Evolutionary conservation across 768 basidiomycete genomes (phyloP).

Genomic region (Psilocybe cubensis): DNA sequence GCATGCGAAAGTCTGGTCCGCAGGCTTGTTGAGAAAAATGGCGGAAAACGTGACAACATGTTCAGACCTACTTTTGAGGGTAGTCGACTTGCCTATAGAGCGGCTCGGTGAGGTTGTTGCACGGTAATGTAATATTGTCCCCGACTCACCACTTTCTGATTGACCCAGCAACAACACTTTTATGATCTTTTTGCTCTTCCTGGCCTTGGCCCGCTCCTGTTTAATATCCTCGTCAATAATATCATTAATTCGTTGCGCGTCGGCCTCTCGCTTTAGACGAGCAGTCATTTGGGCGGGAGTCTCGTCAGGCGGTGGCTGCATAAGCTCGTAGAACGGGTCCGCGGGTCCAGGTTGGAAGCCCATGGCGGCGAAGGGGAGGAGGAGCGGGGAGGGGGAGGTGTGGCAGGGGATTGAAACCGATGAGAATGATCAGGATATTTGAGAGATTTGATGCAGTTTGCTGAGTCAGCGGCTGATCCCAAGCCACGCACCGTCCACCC

Average conservation of each 20-base stretch:
- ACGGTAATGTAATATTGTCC: constrained; percentile 3
- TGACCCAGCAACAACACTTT: constrained; percentile 69
- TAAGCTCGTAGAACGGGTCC: constrained; percentile 49
- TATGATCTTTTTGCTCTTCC: constrained; percentile 49
- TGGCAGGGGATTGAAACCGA: constrained; percentile 3
- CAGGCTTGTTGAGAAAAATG: not conserved
- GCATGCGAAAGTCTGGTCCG: constrained; percentile 71
- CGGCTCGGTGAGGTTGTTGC: constrained; percentile 2
- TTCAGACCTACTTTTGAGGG: constrained; percentile 56
- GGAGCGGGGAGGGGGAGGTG: constrained; percentile 4
- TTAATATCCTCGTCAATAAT: constrained; percentile 65
- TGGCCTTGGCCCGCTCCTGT: constrained; percentile 44
- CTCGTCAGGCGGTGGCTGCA: constrained; percentile 55
- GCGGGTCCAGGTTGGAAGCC: constrained; percentile 36
- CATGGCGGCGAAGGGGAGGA: constrained; percentile 29
- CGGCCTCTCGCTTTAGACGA: constrained; percentile 47
- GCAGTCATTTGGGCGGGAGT: constrained; percentile 53
- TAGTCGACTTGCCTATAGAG: constrained; percentile 66
- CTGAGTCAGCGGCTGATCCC: constrained; percentile 17
- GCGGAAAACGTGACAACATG: not conserved
- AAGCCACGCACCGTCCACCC: constrained; percentile 9
- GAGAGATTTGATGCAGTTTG: constrained; percentile 17
- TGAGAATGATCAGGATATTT: constrained; percentile 22
- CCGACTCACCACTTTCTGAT: constrained; percentile 60
- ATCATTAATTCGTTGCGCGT: constrained; percentile 53